phyloP scores from a whole-genome alignment of 116 monocot genomes.

The Cymodocea nodosa region DNA sequence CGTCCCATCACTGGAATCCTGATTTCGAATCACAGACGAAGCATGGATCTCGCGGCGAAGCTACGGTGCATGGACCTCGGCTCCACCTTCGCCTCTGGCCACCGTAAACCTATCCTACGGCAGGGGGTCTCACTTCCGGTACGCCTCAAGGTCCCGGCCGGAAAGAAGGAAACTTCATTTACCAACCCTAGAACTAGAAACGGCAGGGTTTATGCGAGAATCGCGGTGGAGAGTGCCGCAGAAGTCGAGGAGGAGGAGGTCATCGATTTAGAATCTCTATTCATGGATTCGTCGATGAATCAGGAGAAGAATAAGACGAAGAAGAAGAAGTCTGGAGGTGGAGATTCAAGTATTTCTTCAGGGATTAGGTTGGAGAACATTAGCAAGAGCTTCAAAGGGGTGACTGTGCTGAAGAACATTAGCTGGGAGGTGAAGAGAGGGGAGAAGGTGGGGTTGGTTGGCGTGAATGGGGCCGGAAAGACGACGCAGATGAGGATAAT shows the following conservation, averaged over 20 bases:
- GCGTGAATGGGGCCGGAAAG: conserved; percentile 94
- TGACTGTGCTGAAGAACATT: conserved; percentile 64
- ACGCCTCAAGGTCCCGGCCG: conserved; percentile 3
- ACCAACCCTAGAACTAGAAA: background rate
- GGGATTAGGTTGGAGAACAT: conserved; percentile 72
- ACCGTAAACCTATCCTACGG: background rate
- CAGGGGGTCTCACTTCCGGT: conserved; percentile 1
- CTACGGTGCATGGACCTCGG: conserved; percentile 36
- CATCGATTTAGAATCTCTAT: conserved; percentile 51
- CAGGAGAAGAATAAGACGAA: conserved; percentile 11
- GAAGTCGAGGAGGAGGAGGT: conserved; percentile 7
- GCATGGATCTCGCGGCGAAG: conserved; percentile 56
- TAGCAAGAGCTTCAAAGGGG: conserved; percentile 72
- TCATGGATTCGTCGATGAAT: conserved; percentile 18
- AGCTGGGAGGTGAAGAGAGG: conserved; percentile 97
- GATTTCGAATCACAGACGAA: conserved; percentile 4
- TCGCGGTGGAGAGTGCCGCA: conserved; percentile 23
- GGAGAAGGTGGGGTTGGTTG: conserved; percentile 87
- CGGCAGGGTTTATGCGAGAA: conserved; percentile 2
- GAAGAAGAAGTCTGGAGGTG: conserved; percentile 46
- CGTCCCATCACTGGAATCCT: background rate
- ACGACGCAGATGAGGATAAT: conserved; percentile 93
- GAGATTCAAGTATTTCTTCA: conserved; percentile 74
- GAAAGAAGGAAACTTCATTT: background rate
- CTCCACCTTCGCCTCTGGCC: conserved; percentile 26